phyloP scores from a whole-genome alignment of 768 basidiomycete genomes.

The Panaeolus cyanescens region DNA sequence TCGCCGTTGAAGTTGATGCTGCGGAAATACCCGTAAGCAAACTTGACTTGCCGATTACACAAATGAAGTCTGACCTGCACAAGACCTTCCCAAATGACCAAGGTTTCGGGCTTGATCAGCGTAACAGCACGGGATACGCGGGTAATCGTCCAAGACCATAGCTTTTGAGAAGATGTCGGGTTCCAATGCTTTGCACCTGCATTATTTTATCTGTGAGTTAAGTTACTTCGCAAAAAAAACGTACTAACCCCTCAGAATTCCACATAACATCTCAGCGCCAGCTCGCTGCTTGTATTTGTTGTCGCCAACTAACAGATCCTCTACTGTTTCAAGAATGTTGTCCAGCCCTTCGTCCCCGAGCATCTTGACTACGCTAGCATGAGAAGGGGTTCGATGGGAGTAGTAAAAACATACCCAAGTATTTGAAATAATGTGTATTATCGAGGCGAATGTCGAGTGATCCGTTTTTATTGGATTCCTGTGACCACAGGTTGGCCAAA shows the following conservation, averaged over 20 bases:
- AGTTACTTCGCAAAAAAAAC: not conserved
- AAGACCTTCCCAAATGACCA: slow-evolving; percentile 71
- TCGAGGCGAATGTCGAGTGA: slow-evolving; percentile 59
- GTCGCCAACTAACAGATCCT: slow-evolving; percentile 59
- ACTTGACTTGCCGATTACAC: not conserved
- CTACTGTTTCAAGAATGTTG: slow-evolving; percentile 53
- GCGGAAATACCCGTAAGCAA: not conserved
- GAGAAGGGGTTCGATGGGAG: not conserved
- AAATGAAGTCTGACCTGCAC: slow-evolving; percentile 46
- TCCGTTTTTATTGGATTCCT: slow-evolving; percentile 70
- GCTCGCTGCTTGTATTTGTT: slow-evolving; percentile 90
- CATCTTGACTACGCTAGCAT: slow-evolving; percentile 56
- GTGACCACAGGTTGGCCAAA: slow-evolving; percentile 69
- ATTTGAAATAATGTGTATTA: slow-evolving; percentile 44
- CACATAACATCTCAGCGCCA: slow-evolving; percentile 64
- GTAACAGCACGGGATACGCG: slow-evolving; percentile 64
- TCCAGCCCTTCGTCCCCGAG: slow-evolving; percentile 57
- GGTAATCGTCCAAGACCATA: slow-evolving; percentile 75
- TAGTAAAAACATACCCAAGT: slow-evolving; percentile 29
- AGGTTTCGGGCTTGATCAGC: slow-evolving; percentile 85
- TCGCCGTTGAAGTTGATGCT: slow-evolving; percentile 55
- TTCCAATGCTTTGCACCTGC: slow-evolving; percentile 88
- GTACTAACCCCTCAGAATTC: slow-evolving; percentile 68
- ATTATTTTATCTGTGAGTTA: not conserved
- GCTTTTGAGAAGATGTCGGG: slow-evolving; percentile 42